Percentiles rank a stretch among this genome's conserved stretches.
Conservation (phyloP, 768 basidiomycete genomes). For the Agrocybe praecox region DNA sequence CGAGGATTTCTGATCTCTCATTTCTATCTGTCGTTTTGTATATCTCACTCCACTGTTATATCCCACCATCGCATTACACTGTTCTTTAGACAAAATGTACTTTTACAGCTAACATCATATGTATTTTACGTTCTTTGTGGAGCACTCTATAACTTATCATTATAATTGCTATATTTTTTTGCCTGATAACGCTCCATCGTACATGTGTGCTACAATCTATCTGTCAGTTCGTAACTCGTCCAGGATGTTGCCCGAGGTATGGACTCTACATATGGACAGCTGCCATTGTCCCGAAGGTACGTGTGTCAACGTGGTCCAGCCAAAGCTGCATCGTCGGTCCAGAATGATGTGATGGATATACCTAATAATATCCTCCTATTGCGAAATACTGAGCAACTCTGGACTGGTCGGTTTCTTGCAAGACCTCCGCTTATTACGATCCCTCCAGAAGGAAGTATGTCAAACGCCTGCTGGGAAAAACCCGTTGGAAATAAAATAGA, state of each 20-base stretch:
- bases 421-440: too few relatives aligned
- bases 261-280: too few relatives aligned
- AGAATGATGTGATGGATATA: too few relatives aligned
- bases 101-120: constrained; percentile 15
- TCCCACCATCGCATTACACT: constrained; percentile 15
- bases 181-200: not conserved
- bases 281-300: not conserved
- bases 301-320: too few relatives aligned
- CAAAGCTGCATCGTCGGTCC: too few relatives aligned
- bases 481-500: too few relatives aligned
- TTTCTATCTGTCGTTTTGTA: constrained; percentile 2
- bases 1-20: constrained; percentile 32
- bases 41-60: constrained; percentile 12
- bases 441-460: too few relatives aligned
- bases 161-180: not conserved
- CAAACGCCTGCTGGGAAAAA: too few relatives aligned
- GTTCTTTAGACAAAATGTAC: constrained; percentile 17
- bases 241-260: not conserved
- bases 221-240: not conserved
- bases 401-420: too few relatives aligned
- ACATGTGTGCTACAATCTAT: not conserved
- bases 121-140: constrained; percentile 10
- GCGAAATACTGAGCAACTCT: too few relatives aligned
- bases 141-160: constrained; percentile 13
- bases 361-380: too few relatives aligned